phyloP scores from a whole-genome alignment of 768 basidiomycete genomes.

The Asterophora parasitica region DNA sequence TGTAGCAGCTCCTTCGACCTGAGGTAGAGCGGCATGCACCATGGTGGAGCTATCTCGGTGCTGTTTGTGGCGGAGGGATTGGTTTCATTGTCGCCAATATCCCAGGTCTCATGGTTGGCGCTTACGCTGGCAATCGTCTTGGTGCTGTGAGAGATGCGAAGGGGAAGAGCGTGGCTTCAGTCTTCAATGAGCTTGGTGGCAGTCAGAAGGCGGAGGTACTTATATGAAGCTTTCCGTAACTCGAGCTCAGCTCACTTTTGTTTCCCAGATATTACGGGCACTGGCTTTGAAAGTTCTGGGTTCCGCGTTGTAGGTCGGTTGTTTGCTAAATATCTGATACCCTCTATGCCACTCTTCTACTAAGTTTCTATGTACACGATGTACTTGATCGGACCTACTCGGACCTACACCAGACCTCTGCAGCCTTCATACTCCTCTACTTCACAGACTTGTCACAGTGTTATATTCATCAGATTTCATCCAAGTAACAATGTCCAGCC shows the following conservation, averaged over 20 bases:
- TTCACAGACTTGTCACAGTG: too few relatives aligned
- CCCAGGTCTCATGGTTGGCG: slow-evolving; percentile 83
- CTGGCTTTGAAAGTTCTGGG: slow-evolving; percentile 82
- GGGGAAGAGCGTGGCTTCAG: slow-evolving; percentile 87
- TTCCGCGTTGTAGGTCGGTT: slow-evolving; percentile 36
- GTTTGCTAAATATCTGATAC: too few relatives aligned
- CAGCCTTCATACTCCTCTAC: too few relatives aligned
- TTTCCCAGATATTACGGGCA: slow-evolving; percentile 66
- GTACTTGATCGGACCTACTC: too few relatives aligned
- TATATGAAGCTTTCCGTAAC: not conserved
- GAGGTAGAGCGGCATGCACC: slow-evolving; percentile 69
- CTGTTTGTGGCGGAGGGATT: slow-evolving; percentile 65
- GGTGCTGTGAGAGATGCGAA: slow-evolving; percentile 93
- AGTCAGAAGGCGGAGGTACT: slow-evolving; percentile 83
- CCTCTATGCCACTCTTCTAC: too few relatives aligned
- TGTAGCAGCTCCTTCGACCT: slow-evolving; percentile 62
- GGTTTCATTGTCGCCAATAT: slow-evolving; percentile 69
- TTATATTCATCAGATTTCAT: too few relatives aligned
- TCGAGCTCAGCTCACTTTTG: not conserved
- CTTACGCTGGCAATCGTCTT: slow-evolving; percentile 83
- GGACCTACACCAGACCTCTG: too few relatives aligned
- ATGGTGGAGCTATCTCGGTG: slow-evolving; percentile 76
- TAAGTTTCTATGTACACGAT: too few relatives aligned
- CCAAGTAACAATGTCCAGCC: too few relatives aligned
- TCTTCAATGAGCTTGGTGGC: slow-evolving; percentile 73